A percentile compares a stretch with the other conserved stretches of the same genome.
Evolutionary conservation across 225 moss, liverwort and hornwort species (phyloP).

Genomic region (Pseudisothecium myosuroides): DNA sequence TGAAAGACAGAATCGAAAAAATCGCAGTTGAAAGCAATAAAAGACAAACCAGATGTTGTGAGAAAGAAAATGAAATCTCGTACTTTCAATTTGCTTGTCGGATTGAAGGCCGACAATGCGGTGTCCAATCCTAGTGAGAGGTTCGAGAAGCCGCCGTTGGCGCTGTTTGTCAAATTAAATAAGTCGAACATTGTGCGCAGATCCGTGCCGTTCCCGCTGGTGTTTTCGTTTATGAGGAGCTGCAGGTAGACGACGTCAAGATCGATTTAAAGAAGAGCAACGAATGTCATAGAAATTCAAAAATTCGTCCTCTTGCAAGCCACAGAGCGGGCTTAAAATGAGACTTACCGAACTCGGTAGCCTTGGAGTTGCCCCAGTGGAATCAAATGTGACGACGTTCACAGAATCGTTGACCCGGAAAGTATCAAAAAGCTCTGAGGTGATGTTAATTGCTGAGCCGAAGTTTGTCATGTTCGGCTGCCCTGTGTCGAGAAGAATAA

Average conservation of each 20-base stretch:
- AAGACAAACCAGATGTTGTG: background rate
- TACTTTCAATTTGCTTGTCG: conserved; percentile 20
- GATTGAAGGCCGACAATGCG: conserved; percentile 5
- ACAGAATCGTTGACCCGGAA: conserved; percentile 3
- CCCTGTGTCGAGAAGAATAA: conserved; percentile 31
- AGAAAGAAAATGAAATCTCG: background rate
- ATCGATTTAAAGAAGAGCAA: background rate
- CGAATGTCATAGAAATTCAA: background rate
- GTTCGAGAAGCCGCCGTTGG: background rate
- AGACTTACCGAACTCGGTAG: conserved; percentile 7
- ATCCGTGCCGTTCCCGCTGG: background rate
- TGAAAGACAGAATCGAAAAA: background rate
- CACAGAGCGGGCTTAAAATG: background rate
- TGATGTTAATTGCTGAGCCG: background rate
- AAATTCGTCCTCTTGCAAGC: background rate
- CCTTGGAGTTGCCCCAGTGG: background rate
- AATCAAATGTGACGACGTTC: conserved; percentile 25
- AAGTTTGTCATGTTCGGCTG: background rate
- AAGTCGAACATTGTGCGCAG: background rate
- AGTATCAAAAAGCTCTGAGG: conserved; percentile 23
- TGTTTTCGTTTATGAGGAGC: background rate
- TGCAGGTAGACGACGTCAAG: background rate
- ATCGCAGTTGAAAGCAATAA: background rate
- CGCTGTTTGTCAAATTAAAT: background rate
- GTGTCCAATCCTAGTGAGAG: conserved; percentile 6